Evolutionary conservation across 768 basidiomycete species (phyloP).

Genomic region (Tricholoma flavovirens): DNA sequence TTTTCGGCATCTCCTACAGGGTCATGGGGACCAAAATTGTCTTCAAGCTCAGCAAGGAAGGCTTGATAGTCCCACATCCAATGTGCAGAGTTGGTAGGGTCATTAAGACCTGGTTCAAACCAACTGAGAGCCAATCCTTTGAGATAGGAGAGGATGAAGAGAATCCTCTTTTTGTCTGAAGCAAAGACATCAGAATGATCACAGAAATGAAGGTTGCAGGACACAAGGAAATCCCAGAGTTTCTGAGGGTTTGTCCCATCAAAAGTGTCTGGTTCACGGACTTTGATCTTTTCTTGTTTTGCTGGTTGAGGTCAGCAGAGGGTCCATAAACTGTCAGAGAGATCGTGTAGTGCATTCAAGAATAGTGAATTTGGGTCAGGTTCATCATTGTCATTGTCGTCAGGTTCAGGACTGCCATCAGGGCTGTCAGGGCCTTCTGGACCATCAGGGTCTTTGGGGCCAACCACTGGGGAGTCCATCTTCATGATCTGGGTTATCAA

Average conservation of each 20-base stretch:
- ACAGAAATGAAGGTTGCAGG: neutral
- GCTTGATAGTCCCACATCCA: neutral
- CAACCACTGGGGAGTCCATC: too few species aligned
- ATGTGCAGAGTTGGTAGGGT: neutral
- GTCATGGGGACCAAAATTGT: neutral
- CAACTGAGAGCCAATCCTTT: neutral
- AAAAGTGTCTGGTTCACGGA: neutral
- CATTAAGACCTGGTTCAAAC: neutral
- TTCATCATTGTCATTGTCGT: too few species aligned
- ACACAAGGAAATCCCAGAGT: neutral
- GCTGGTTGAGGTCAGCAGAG: neutral
- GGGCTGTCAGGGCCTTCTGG: too few species aligned
- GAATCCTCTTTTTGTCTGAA: neutral
- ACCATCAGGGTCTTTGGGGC: too few species aligned
- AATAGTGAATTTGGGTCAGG: neutral
- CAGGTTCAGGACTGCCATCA: too few species aligned
- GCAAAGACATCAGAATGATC: neutral
- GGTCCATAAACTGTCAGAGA: neutral
- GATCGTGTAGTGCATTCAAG: neutral
- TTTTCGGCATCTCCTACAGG: neutral
- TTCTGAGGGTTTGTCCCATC: neutral
- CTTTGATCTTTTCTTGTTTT: neutral
- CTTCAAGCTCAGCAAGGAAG: neutral
- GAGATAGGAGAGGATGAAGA: neutral
- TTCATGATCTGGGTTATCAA: too few species aligned